Base-by-base conservation (phyloP, 2,329 filamentous ascomycete species). In the Ramularia endophylla region DNA sequence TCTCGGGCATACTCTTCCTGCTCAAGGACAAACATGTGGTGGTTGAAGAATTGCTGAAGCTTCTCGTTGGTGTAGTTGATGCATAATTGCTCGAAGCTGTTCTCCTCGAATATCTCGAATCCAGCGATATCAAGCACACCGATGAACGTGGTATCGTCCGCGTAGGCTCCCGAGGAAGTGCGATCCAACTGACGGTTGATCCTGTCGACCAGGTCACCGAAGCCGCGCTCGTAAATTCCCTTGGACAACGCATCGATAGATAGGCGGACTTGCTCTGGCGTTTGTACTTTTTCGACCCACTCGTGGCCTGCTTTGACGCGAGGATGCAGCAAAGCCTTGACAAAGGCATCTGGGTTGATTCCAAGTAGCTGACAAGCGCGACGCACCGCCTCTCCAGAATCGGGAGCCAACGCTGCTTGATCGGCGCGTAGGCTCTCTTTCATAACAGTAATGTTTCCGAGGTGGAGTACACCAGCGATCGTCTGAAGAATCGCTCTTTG, bases 61-160 rank as follows among this genome's bases (percentile, higher is more conserved):
- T 95, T 98, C 65, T 98, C 92, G 66, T 98, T 98, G 47, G 94
- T 97, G 67, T 98, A 98, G 67, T 98, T 98, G 75, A 98, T 98
- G 71, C 92, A 98, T 5, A 98, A 76, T 65, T 98, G 92, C 64
- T 98, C 92, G 58, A 98, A 98, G 70, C 90, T 95, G 70, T 98
- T 98, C 58, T 87, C 79, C 55, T 98, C 89, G 56, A 98, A 98
- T 44, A 98, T 98, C 61, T 98, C 92, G 65, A 98, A 98, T 46
- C 92, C 92, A 50, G 94, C 94, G 65, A 98, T 98, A 78, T 98
- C 92, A 30, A 98, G 81, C 7, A 98, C 92, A 40, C 92, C 92
- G 52, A 98, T 98, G 66, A 98, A 98, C 57, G 87, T 84, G 2
- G 86, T 89, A 59, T 97, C 89, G 45, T 98, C 89, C 36, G 83